Base-by-base conservation (phyloP, 768 basidiomycete genomes). In the Scleroderma citrinum region DNA sequence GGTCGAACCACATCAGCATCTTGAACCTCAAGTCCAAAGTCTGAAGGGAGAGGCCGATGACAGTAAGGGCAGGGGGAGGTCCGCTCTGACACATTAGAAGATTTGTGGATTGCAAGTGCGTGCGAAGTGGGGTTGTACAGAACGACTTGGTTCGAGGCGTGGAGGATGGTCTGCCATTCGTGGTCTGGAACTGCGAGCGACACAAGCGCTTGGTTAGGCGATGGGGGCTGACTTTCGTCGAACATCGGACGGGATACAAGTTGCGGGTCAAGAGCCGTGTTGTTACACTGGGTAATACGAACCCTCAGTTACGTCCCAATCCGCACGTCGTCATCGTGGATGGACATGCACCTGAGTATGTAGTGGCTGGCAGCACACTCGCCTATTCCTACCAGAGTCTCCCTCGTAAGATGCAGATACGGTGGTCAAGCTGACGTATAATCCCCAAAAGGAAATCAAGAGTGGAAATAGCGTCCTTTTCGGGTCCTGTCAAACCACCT, bases 91-190 rank as follows among this genome's bases (percentile, higher is more conserved):
- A 58, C 36, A 47, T 43, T 50, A 32, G 71, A 60, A 29, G 68
- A 67, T 38, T 54, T 54, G 44, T 72, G 73, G 50, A 90, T 84
- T 16, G 89, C 78, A 19, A 93, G 70, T 2, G 90, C 89, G 60
- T 92, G 90, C 1, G 85, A 90, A 2, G 78, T 83, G 0, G 91
- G 83, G 61, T 93, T 89, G 69, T 92, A 93, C 7, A 92, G 75
- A 14, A 93, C 91, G 31, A 92, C 83, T 59, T 92, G 88, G 65
- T 89, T 87, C 1, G 86, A 83, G n/a, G 77, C 76, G 40, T 89
- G 88, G 16, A 91, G 72, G 52, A 92, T 89, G 1, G 88, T 83
- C 47, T 77, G 85, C 89, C 89, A 92, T 49, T 81, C 70, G 2
- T 59, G 60, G 5, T 60, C 61, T 1, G 46, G 19, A 14, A 58